These are phyloP conservation scores for Copromyces sp. DNA, from an alignment of 495 filamentous ascomycete species.

Conservation along the genomic window DNA sequence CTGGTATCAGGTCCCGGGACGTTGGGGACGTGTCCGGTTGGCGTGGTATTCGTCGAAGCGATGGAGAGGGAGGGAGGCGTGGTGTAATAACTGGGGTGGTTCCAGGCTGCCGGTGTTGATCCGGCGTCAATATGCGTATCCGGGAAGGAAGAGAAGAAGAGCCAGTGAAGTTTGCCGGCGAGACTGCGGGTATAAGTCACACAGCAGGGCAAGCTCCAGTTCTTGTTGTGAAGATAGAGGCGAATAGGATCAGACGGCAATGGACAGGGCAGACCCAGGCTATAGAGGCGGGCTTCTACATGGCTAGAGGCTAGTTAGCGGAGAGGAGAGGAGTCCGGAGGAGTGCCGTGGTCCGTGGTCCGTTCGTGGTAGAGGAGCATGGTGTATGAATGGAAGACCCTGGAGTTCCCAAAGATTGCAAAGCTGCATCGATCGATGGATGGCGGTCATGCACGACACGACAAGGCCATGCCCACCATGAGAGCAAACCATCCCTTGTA, in stretches of 20 bases:
- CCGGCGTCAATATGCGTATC: neutral
- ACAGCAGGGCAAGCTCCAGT: neutral
- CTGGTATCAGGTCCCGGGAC: conserved; percentile 2
- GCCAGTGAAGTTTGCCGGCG: neutral
- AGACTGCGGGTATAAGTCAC: neutral
- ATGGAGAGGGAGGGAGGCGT: neutral
- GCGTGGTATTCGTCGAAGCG: neutral
- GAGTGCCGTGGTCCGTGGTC: neutral
- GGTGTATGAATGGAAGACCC: neutral
- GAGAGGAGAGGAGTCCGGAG: neutral
- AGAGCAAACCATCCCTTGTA: neutral
- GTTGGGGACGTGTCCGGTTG: neutral
- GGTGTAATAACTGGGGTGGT: neutral
- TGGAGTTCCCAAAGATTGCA: neutral
- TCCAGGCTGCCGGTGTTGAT: neutral
- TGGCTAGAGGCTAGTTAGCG: neutral
- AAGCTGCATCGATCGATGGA: neutral
- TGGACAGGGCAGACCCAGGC: neutral
- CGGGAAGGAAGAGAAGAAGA: neutral
- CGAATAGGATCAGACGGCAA: neutral
- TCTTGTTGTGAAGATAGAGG: neutral
- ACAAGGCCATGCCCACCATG: neutral
- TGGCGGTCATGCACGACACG: neutral
- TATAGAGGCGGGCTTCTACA: neutral
- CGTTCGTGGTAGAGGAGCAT: neutral